Percentiles rank a stretch among this genome's conserved stretches.
phyloP scores from a whole-genome alignment of 2,329 filamentous ascomycete species.

The Seiridium unicorne region DNA sequence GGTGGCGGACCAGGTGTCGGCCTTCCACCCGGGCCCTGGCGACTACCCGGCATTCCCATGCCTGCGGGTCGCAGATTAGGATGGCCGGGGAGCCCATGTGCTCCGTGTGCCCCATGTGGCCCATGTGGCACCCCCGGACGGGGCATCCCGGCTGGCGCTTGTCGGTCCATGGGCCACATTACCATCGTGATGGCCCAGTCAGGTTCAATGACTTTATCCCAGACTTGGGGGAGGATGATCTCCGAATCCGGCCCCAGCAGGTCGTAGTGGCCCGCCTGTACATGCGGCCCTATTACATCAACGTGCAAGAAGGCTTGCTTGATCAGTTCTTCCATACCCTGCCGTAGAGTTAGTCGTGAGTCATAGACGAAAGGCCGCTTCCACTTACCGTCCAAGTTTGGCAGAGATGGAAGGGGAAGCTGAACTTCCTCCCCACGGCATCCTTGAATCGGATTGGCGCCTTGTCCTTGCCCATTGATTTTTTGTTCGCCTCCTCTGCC shows the following conservation, averaged over 20 bases:
- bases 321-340: conserved; percentile 87
- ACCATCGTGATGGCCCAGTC: conserved; percentile 72
- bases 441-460: conserved; percentile 87
- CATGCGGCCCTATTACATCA: conserved; percentile 72
- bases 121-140: no score
- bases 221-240: conserved; percentile 78
- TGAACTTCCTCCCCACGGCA: conserved; percentile 87
- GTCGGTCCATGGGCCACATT: conserved; percentile 55
- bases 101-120: background rate
- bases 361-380: conserved; percentile 7
- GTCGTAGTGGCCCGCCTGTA: conserved; percentile 78
- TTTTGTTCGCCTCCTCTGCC: conserved; percentile 40
- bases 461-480: conserved; percentile 58
- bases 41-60: background rate
- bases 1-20: background rate
- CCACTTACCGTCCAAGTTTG: conserved; percentile 75
- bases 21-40: background rate
- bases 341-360: conserved; percentile 18
- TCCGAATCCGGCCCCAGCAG: conserved; percentile 76
- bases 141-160: conserved; percentile 10
- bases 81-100: background rate
- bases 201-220: conserved; percentile 78
- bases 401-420: conserved; percentile 84
- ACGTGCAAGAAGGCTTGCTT: conserved; percentile 81
- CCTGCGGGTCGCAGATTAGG: background rate